These are phyloP conservation scores for Phascolomyces articulosus DNA, from an alignment of 371 early-diverging fungal genomes.

Conservation along the genomic window DNA sequence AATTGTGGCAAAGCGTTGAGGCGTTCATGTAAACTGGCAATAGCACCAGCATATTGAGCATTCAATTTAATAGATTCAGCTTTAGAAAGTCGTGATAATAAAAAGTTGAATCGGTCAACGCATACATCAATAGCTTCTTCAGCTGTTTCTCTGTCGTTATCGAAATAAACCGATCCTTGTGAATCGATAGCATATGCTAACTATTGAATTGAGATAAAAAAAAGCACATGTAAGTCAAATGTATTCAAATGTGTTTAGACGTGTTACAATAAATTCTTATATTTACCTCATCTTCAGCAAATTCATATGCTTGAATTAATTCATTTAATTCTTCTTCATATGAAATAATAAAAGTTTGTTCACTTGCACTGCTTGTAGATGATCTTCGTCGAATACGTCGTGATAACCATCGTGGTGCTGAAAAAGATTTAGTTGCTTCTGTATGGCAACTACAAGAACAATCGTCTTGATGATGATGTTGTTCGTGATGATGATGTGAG, in stretches of 20 bases:
- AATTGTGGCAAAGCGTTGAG: conserved; percentile 11
- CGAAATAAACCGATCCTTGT: conserved; percentile 28
- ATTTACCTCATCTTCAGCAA: conserved; percentile 11
- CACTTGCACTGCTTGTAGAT: conserved; percentile 6
- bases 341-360: background rate
- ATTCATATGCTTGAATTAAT: conserved; percentile 8
- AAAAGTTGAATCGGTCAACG: conserved; percentile 20
- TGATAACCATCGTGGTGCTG: conserved; percentile 10
- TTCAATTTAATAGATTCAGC: conserved; percentile 22
- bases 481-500: background rate
- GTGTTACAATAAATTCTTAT: too few species aligned
- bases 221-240: background rate
- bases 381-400: conserved; percentile 14
- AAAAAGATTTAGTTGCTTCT: background rate
- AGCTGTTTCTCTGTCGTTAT: conserved; percentile 20
- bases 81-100: conserved; percentile 17
- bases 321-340: conserved; percentile 9
- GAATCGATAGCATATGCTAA: conserved; percentile 29
- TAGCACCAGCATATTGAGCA: conserved; percentile 21
- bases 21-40: conserved; percentile 2
- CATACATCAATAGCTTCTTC: conserved; percentile 18
- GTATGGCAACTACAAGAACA: conserved; percentile 1
- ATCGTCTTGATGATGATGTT: background rate
- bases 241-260: too few species aligned
- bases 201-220: conserved; percentile 5